These are phyloP conservation scores for Sugiyamaella marilandica DNA, from an alignment of 805 yeast species.

Conservation along the genomic window DNA sequence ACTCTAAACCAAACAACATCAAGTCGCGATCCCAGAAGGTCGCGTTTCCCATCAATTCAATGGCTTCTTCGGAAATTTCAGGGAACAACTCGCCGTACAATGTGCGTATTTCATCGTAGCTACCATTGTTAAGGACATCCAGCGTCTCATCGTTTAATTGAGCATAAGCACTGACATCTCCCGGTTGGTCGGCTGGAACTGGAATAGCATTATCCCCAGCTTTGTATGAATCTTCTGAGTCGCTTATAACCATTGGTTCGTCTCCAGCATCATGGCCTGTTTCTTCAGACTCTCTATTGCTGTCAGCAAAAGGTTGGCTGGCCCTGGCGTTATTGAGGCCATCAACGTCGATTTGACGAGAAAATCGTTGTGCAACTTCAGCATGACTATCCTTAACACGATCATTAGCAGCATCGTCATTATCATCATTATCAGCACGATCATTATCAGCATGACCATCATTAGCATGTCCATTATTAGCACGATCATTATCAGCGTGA, in stretches of 20 bases:
- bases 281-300: too few species aligned
- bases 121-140: not conserved
- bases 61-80: not conserved
- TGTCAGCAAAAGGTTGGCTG: too few species aligned
- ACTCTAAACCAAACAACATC: not conserved
- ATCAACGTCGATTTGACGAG: too few species aligned
- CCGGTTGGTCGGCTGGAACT: not conserved
- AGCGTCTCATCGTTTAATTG: not conserved
- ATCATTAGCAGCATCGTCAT: not conserved
- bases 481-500: not conserved
- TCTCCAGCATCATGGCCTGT: too few species aligned
- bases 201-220: not conserved
- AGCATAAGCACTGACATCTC: not conserved
- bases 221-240: not conserved
- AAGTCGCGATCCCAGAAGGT: slow-evolving; percentile 1
- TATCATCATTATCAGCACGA: not conserved
- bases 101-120: not conserved
- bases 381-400: not conserved
- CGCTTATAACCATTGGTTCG: not conserved
- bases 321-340: too few species aligned
- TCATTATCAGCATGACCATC: not conserved
- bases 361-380: not conserved
- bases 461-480: not conserved
- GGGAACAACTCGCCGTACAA: not conserved
- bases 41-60: not conserved